Conservation (phyloP, 257 asterid genomes). For the Avicennia marina region DNA sequence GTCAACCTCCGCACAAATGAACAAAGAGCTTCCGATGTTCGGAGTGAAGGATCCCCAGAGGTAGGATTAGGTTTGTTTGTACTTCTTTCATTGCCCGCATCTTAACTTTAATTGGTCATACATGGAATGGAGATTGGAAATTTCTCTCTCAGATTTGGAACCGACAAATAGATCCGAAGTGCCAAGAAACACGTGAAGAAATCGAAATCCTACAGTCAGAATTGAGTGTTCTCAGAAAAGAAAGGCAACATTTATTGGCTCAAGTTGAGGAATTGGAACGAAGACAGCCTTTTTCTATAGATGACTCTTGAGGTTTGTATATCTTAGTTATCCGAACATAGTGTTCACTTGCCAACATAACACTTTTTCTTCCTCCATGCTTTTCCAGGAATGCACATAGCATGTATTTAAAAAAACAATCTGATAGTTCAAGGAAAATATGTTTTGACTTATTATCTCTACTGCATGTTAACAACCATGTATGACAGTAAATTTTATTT, state of each 20-base stretch:
- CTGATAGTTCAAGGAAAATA: neutral
- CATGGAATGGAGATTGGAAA: slow-evolving; percentile 13
- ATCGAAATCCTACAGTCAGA: slow-evolving; percentile 46
- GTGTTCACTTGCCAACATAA: neutral
- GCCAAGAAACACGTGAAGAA: slow-evolving; percentile 28
- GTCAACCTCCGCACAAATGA: slow-evolving; percentile 38
- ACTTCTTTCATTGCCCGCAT: slow-evolving; percentile 5
- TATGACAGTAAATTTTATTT: slow-evolving; percentile 14
- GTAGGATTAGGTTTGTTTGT: slow-evolving; percentile 25
- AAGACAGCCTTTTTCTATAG: slow-evolving; percentile 14
- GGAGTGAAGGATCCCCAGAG: slow-evolving; percentile 36
- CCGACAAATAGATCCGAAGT: slow-evolving; percentile 27
- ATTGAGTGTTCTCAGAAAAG: slow-evolving; percentile 41
- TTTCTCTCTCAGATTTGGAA: slow-evolving; percentile 24
- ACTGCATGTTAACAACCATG: neutral
- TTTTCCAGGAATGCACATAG: neutral
- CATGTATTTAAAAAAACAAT: neutral
- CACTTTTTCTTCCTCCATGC: slow-evolving; percentile 1
- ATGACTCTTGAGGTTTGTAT: slow-evolving; percentile 43
- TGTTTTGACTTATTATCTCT: too few species aligned
- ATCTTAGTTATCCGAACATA: neutral
- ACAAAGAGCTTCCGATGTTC: slow-evolving; percentile 36
- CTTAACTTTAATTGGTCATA: slow-evolving; percentile 9
- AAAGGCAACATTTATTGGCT: slow-evolving; percentile 36
- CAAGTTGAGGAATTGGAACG: slow-evolving; percentile 35